These are phyloP conservation scores for Aciculosporium take DNA, from an alignment of 2,329 filamentous ascomycete species.

Conservation along the genomic window DNA sequence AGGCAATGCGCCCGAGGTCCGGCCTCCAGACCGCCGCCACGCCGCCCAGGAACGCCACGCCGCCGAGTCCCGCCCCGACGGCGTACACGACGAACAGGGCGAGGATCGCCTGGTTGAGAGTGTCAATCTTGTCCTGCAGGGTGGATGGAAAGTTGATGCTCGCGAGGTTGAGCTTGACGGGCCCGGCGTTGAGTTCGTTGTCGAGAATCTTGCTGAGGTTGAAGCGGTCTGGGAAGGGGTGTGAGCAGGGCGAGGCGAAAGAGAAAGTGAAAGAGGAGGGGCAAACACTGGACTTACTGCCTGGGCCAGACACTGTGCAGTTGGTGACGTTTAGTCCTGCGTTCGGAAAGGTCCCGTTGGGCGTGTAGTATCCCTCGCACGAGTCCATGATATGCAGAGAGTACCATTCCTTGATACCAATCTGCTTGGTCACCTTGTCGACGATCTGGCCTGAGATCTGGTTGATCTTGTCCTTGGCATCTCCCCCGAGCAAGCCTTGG, in stretches of 20 bases:
- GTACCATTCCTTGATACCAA: slow-evolving; percentile 37
- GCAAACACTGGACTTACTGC: slow-evolving; percentile 1
- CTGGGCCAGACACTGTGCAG: slow-evolving; percentile 20
- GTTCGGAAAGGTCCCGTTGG: slow-evolving; percentile 24
- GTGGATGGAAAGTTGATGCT: slow-evolving; percentile 30
- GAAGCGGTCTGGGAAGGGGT: slow-evolving; percentile 20
- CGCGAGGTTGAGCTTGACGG: slow-evolving; percentile 28
- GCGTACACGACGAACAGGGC: slow-evolving; percentile 35
- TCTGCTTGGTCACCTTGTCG: slow-evolving; percentile 25
- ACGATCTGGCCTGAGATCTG: slow-evolving; percentile 25
- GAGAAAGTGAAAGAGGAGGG: neutral
- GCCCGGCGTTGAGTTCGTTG: slow-evolving; percentile 30
- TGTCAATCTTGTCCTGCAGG: slow-evolving; percentile 32
- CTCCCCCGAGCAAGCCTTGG: slow-evolving; percentile 17
- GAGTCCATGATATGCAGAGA: slow-evolving; percentile 33
- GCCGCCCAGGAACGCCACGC: slow-evolving; percentile 27
- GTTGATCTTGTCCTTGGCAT: slow-evolving; percentile 24
- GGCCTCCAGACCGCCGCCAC: slow-evolving; percentile 22
- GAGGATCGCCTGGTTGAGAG: slow-evolving; percentile 34
- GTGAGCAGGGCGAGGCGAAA: neutral
- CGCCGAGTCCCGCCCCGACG: slow-evolving; percentile 27
- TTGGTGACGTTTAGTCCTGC: slow-evolving; percentile 28
- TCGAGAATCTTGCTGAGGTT: slow-evolving; percentile 35
- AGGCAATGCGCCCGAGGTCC: slow-evolving; percentile 11
- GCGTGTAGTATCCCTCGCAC: slow-evolving; percentile 32